Conservation (phyloP, 805 yeast genomes). For the Candida yuanshanica region DNA sequence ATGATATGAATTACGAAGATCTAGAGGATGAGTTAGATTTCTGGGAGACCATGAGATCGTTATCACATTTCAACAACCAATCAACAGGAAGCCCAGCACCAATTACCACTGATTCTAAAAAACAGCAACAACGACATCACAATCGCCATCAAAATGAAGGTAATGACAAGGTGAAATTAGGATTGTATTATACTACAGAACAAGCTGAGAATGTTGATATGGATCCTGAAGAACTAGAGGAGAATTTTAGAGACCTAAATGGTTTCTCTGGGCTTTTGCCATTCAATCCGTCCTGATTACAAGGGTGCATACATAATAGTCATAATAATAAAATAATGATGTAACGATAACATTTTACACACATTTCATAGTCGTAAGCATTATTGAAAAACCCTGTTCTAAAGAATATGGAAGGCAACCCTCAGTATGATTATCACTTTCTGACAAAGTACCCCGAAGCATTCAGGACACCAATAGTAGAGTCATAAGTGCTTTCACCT, state of each 20-base stretch:
- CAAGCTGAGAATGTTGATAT: conserved; percentile 14
- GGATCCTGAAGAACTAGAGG: conserved; percentile 17
- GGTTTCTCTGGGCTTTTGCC: conserved; percentile 18
- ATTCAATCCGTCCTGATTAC: conserved; percentile 20
- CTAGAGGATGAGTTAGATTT: conserved; percentile 62
- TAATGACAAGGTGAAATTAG: conserved; percentile 4
- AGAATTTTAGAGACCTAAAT: conserved; percentile 8
- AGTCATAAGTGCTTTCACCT: conserved; percentile 84
- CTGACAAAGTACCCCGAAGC: conserved; percentile 71
- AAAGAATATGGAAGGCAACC: neutral
- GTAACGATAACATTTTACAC: neutral
- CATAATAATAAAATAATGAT: neutral
- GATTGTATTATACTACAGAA: neutral
- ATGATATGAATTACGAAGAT: conserved; percentile 30
- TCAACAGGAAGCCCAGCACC: conserved; percentile 15
- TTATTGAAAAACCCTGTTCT: too few species aligned
- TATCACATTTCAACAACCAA: conserved; percentile 37
- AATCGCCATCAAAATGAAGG: neutral
- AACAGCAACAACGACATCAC: neutral
- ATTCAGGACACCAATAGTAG: conserved; percentile 61
- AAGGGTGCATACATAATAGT: neutral
- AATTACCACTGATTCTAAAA: neutral
- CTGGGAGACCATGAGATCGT: conserved; percentile 62
- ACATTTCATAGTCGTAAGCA: too few species aligned
- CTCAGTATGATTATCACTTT: conserved; percentile 26